Base-by-base conservation (phyloP, 768 basidiomycete genomes). In the Lactarius sp. region DNA sequence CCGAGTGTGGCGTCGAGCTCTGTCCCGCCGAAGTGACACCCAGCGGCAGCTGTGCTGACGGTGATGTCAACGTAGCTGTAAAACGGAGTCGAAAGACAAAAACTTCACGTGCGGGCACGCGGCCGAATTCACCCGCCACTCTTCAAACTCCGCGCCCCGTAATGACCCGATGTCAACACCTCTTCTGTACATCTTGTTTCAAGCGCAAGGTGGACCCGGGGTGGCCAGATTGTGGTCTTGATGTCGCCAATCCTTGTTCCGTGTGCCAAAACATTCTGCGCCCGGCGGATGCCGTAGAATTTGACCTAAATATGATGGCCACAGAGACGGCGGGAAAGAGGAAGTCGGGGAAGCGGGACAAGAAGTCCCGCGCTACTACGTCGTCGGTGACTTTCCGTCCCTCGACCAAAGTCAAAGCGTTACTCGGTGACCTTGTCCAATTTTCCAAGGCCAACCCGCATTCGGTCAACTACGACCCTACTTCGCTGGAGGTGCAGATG, bases 91-190 rank as follows among this genome's bases (percentile, higher is more conserved):
- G 75, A 66, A 84, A 83, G 71, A 69, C 75, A 31, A 87, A 89
- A 71, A 77, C 76, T 16, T 91, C 90, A 49, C 85, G 90, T n/a
- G 78, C 78, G 1, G 80, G 87, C 1, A 92, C 92, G 46, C 83
- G 91, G 37, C 39, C 52, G 6, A 64, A 62, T 47, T 84, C 87
- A 44, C 89, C 77, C 67, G 92, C 90, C 69, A 91, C 91, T 4
- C 77, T 80, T 4, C 54, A 51, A 53, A 75, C 74, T 2, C 80
- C 82, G 3, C 84, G 82, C 31, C 84, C 88, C 0, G 77, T 98
- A 57, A 75, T 99, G 71, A 97, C 97, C 13, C 85, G 89, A 65
- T 99, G 97, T 73, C 91, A 94, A 70, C 97, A 99, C 73, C 80
- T 98, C 36, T 98, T 91, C 74, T 99, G 97, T 75, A 69, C 87